These are phyloP conservation scores for Trichoderma semiorbis DNA, from an alignment of 2,329 filamentous ascomycete species.

Conservation along the genomic window DNA sequence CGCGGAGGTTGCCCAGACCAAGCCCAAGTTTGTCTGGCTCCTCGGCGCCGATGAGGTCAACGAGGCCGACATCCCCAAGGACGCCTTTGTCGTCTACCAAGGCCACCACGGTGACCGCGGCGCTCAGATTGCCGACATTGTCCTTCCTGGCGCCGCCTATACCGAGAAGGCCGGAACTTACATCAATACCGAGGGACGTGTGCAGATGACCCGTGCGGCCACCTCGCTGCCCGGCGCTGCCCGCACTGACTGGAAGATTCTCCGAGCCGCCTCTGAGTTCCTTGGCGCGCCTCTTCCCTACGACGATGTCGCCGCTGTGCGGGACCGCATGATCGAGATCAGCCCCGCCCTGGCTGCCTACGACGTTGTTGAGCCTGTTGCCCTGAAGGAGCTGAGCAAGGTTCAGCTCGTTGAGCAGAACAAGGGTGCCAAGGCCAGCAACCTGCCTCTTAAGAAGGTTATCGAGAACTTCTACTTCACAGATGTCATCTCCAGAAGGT, in stretches of 20 bases:
- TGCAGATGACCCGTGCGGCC: slow-evolving; percentile 88
- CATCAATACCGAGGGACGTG: slow-evolving; percentile 95
- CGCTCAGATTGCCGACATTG: slow-evolving; percentile 86
- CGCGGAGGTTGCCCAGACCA: slow-evolving; percentile 73
- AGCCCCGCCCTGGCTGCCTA: slow-evolving; percentile 86
- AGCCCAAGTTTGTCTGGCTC: slow-evolving; percentile 94
- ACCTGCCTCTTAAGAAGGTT: slow-evolving; percentile 73
- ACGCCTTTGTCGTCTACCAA: slow-evolving; percentile 96
- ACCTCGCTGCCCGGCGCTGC: slow-evolving; percentile 85
- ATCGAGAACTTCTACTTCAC: slow-evolving; percentile 99
- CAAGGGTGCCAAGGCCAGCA: slow-evolving; percentile 74
- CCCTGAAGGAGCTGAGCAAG: slow-evolving; percentile 75
- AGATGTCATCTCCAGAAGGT: slow-evolving; percentile 94
- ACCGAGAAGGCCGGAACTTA: slow-evolving; percentile 96
- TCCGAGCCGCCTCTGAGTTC: slow-evolving; percentile 89
- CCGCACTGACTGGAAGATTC: slow-evolving; percentile 98
- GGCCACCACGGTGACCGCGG: slow-evolving; percentile 95
- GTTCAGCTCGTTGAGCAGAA: slow-evolving; percentile 95
- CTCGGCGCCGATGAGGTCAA: slow-evolving; percentile 90
- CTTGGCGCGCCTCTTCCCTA: slow-evolving; percentile 83
- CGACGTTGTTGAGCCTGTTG: slow-evolving; percentile 82
- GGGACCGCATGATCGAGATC: slow-evolving; percentile 93
- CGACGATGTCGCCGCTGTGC: slow-evolving; percentile 82
- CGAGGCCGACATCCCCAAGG: slow-evolving; percentile 84
- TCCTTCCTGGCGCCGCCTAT: slow-evolving; percentile 92